A percentile compares a stretch with the other conserved stretches of the same genome.
phyloP scores from a whole-genome alignment of 2,329 filamentous ascomycete species.

The Elsinoe ampelina region DNA sequence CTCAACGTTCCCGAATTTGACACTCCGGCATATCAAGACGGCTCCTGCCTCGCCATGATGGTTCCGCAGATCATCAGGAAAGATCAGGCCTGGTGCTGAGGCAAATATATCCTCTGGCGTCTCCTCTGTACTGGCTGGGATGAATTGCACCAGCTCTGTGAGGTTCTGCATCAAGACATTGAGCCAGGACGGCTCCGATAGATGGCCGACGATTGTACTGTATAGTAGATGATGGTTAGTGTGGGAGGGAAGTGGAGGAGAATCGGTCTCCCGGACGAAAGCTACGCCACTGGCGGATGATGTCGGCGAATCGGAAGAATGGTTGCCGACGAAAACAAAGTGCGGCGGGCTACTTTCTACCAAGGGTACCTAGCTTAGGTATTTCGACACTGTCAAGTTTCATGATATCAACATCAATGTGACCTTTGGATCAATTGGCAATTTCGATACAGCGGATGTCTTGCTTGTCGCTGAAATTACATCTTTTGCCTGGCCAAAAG shows the following conservation, averaged over 20 bases:
- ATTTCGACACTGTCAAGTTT: too few species aligned
- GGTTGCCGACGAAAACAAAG: too few species aligned
- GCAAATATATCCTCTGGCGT: constrained; percentile 44
- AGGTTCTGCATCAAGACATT: constrained; percentile 19
- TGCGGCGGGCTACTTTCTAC: too few species aligned
- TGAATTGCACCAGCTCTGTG: constrained; percentile 22
- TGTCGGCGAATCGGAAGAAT: too few species aligned
- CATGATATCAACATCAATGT: too few species aligned
- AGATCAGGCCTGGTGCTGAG: constrained; percentile 52
- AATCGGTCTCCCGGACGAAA: background rate
- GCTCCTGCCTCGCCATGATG: constrained; percentile 55
- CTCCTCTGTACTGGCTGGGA: constrained; percentile 11
- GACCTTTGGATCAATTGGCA: too few species aligned
- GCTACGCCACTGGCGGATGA: too few species aligned
- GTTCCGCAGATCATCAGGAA: constrained; percentile 58
- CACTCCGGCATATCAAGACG: constrained; percentile 46
- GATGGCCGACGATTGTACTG: background rate
- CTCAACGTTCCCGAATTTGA: constrained; percentile 30
- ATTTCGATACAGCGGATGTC: too few species aligned
- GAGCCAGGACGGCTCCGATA: background rate
- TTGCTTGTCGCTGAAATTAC: too few species aligned
- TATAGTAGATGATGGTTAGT: too few species aligned
- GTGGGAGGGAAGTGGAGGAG: background rate
- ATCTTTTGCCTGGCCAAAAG: too few species aligned
- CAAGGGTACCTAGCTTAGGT: too few species aligned